These are phyloP conservation scores for Grifola frondosa DNA, from an alignment of 1,284 basidiomycete genomes.

Conservation along the genomic window DNA sequence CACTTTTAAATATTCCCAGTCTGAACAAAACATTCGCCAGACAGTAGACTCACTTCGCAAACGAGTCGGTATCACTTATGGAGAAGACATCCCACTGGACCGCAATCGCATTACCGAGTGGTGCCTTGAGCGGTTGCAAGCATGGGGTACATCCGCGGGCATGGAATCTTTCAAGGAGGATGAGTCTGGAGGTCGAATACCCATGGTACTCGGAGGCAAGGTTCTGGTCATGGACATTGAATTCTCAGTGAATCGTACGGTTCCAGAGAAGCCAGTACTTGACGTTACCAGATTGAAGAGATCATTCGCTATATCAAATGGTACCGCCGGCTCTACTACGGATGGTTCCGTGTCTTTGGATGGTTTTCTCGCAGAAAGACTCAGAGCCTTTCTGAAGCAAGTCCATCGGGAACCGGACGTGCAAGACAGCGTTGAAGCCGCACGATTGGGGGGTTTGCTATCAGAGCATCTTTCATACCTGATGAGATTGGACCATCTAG, in stretches of 20 bases:
- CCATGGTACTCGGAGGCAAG: slow-evolving; percentile 68
- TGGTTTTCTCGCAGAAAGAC: slow-evolving; percentile 52
- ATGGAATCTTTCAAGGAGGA: slow-evolving; percentile 73
- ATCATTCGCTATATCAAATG: slow-evolving; percentile 64
- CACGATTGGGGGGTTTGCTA: slow-evolving; percentile 45
- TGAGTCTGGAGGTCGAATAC: slow-evolving; percentile 47
- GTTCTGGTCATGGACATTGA: slow-evolving; percentile 76
- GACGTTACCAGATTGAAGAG: slow-evolving; percentile 60
- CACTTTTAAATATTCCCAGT: slow-evolving; percentile 43
- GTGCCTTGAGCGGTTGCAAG: slow-evolving; percentile 54
- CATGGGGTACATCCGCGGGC: slow-evolving; percentile 60
- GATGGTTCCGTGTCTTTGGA: slow-evolving; percentile 61
- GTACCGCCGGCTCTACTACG: slow-evolving; percentile 36
- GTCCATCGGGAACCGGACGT: slow-evolving; percentile 56
- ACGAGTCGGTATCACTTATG: slow-evolving; percentile 47
- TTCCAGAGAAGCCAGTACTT: slow-evolving; percentile 39
- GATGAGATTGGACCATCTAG: slow-evolving; percentile 67
- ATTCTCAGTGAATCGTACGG: slow-evolving; percentile 45
- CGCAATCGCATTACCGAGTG: slow-evolving; percentile 45
- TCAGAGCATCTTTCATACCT: slow-evolving; percentile 64
- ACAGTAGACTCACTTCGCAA: slow-evolving; percentile 45
- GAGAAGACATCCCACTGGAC: slow-evolving; percentile 61
- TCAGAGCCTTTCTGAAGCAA: slow-evolving; percentile 57
- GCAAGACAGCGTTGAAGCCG: slow-evolving; percentile 51
- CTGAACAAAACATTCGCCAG: slow-evolving; percentile 50